phyloP scores from a whole-genome alignment of 2,329 filamentous ascomycete species.

The Alternaria infectoria region DNA sequence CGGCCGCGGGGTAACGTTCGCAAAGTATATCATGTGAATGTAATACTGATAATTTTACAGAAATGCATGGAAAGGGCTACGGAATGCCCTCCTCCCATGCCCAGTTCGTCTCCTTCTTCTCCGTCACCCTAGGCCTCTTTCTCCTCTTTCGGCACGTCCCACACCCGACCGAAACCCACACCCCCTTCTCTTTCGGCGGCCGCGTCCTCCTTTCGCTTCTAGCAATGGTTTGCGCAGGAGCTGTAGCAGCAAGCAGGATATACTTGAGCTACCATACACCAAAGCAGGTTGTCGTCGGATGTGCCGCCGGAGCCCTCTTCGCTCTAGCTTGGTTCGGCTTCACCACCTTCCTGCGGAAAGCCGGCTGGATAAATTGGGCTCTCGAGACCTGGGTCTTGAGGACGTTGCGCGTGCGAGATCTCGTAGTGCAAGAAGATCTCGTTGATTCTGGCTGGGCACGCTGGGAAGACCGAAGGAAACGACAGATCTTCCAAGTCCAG shows the following conservation, averaged over 20 bases:
- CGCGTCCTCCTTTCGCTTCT: conserved; percentile 60
- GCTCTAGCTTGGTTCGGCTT: conserved; percentile 80
- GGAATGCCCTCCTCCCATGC: conserved; percentile 97
- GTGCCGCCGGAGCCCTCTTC: conserved; percentile 70
- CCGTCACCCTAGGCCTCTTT: conserved; percentile 82
- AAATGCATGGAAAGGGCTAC: conserved; percentile 87
- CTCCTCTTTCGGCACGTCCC: conserved; percentile 75
- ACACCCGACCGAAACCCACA: conserved; percentile 55
- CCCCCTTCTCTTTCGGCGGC: conserved; percentile 66
- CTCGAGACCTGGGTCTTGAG: conserved; percentile 70
- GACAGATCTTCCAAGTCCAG: conserved; percentile 27
- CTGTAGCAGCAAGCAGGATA: conserved; percentile 78
- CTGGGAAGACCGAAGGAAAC: conserved; percentile 69
- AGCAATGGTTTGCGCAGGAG: conserved; percentile 50
- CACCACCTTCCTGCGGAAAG: conserved; percentile 69
- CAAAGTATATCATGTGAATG: not conserved
- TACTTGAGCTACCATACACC: conserved; percentile 94
- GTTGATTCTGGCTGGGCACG: conserved; percentile 92
- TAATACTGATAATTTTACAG: conserved; percentile 44
- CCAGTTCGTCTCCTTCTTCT: conserved; percentile 93
- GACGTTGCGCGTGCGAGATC: conserved; percentile 76
- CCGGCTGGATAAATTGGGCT: conserved; percentile 74
- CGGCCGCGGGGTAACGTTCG: conserved; percentile 72
- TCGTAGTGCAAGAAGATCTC: conserved; percentile 86
- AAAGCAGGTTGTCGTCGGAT: conserved; percentile 84